A percentile compares a stretch with the other conserved stretches of the same genome.
Conservation (phyloP, 768 basidiomycete genomes). For the Tubosaeta sp. region DNA sequence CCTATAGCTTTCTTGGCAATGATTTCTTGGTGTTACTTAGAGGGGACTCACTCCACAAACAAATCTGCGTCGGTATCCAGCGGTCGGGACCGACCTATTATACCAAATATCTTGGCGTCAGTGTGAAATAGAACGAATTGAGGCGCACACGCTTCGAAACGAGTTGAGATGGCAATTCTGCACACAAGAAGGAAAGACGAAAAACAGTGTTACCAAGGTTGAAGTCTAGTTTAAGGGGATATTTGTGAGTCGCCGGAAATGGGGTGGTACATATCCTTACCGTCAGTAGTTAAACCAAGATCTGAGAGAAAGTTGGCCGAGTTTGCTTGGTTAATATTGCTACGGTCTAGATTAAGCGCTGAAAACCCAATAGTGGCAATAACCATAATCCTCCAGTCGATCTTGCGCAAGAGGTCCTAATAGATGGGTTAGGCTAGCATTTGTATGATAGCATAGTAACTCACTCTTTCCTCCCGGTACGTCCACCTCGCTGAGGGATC, state of each 20-base stretch:
- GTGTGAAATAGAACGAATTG: neutral
- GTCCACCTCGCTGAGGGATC: too few relatives aligned
- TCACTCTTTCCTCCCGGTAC: too few relatives aligned
- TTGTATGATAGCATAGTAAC: too few relatives aligned
- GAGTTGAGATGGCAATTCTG: conserved; percentile 61
- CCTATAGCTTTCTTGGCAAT: conserved; percentile 11
- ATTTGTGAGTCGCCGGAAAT: too few relatives aligned
- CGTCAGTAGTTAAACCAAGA: conserved; percentile 6
- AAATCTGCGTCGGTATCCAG: conserved; percentile 60
- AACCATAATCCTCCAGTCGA: too few relatives aligned
- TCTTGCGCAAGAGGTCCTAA: too few relatives aligned
- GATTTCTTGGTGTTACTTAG: neutral
- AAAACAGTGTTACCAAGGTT: conserved; percentile 56
- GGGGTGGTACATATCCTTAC: too few relatives aligned
- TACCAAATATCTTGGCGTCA: too few relatives aligned
- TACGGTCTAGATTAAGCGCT: too few relatives aligned
- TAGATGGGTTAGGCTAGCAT: too few relatives aligned
- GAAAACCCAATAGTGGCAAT: too few relatives aligned
- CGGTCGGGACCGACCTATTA: conserved; percentile 48
- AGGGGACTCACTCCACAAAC: conserved; percentile 39
- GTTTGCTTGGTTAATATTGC: too few relatives aligned
- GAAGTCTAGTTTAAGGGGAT: conserved; percentile 36
- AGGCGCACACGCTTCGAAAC: conserved; percentile 44
- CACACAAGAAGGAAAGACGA: conserved; percentile 46
- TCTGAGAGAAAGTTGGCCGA: conserved; percentile 56